Evolutionary conservation across 2,329 filamentous ascomycete genomes (phyloP), one percentile per base, ranked within the genome.

Genomic region (Pyrenochaeta sp.): DNA sequence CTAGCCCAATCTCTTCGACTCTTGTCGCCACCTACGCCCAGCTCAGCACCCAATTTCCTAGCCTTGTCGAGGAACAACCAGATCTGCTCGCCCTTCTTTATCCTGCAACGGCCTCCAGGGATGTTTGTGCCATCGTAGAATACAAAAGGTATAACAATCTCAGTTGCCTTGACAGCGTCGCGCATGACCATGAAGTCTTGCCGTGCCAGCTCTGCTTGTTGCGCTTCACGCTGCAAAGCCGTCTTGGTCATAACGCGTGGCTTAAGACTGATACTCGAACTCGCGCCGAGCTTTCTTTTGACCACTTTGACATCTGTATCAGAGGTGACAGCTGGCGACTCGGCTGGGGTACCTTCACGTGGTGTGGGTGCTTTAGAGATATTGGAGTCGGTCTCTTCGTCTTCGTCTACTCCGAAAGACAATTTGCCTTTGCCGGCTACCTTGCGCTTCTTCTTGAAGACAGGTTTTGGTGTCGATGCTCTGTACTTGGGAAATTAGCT

Each of bases 121-220:
- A 90, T 90, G 73, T 96, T 94, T 18, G 91, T 91, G 14, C 95
- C 95, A 64, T 98, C 94, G 78, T 97, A 98, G 73, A 98, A 98
- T 3, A 98, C 91, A 75, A 98, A 99, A 0, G 95, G 95, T 29
- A 99, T 89, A 14, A 90, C 83, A 49, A 99, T 90, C 69, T 97
- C 93, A 7, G 92, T 93, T 17, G 87, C 86, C 78, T 96, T 97
- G 61, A 98, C 90, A 0, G 88, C 86, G 57, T 96, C 91, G 72
- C 97, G 95, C 53, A 94, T 84, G 9, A 81, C 81, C 40, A 96
- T 74, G 67, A 97, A 99, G 69, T 98, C 89, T 57, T 89, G 90
- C 9, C 90, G 84, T 44, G 94, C 78, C 12, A 84, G 77, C 65
- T 95, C 91, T 59, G 90, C 84, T 61, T 92, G 87, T 50, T 90